phyloP scores from a whole-genome alignment of 768 basidiomycete genomes.

The Mrakia frigida region DNA sequence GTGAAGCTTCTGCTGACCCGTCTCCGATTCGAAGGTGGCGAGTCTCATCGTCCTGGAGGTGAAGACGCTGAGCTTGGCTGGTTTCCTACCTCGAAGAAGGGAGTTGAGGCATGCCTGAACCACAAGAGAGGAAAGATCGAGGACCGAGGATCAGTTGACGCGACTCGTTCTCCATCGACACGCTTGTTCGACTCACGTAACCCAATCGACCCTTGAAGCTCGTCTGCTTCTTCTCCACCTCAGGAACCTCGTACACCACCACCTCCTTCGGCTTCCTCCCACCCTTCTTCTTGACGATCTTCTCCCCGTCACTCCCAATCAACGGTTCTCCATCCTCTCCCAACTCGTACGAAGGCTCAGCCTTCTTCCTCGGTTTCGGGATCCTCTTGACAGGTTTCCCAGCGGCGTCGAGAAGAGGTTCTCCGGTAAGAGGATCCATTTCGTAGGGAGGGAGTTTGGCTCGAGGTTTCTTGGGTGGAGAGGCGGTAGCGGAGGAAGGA shows the following conservation, averaged over 20 bases:
- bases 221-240: constrained; percentile 34
- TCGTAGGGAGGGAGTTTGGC: constrained; percentile 16
- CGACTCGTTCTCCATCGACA: too few species aligned
- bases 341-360: constrained; percentile 5
- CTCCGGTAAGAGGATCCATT: background rate
- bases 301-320: constrained; percentile 5
- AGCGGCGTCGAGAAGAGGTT: constrained; percentile 11
- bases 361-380: constrained; percentile 24
- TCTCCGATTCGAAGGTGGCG: constrained; percentile 64
- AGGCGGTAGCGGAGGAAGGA: background rate
- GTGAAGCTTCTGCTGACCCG: constrained; percentile 75
- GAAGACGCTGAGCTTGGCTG: constrained; percentile 52
- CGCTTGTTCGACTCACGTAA: background rate
- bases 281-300: constrained; percentile 22
- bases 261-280: constrained; percentile 23
- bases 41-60: constrained; percentile 48
- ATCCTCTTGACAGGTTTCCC: constrained; percentile 19
- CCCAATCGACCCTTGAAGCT: constrained; percentile 34
- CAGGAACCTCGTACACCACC: constrained; percentile 37
- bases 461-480: background rate
- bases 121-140: constrained; percentile 47
- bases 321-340: constrained; percentile 16
- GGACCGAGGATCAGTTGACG: too few species aligned
- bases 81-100: constrained; percentile 65
- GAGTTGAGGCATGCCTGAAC: constrained; percentile 76